Conservation (phyloP, 2,329 filamentous ascomycete genomes). For the Pseudogymnoascus sp. region DNA sequence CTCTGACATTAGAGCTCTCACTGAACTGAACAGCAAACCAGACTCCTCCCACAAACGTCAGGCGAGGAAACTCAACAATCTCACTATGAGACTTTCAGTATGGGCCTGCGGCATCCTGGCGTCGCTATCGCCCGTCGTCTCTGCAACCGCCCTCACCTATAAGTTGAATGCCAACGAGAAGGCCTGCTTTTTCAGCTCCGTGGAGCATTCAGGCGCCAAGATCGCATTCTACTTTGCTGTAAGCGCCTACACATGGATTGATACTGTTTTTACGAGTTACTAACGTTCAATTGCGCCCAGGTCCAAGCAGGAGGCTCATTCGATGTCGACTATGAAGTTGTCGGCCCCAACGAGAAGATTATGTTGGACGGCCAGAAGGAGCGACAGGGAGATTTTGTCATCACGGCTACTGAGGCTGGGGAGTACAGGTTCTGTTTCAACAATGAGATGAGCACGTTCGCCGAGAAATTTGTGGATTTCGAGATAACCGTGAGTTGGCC, state of each 20-base stretch:
- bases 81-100: constrained; percentile 57
- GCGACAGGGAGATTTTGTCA: constrained; percentile 95
- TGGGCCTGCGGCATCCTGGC: constrained; percentile 63
- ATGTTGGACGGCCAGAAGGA: constrained; percentile 84
- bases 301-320: constrained; percentile 98
- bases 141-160: constrained; percentile 90
- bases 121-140: constrained; percentile 60
- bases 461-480: constrained; percentile 96
- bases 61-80: background rate
- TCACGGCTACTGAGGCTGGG: constrained; percentile 78
- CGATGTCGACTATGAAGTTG: constrained; percentile 88
- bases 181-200: constrained; percentile 85
- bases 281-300: constrained; percentile 37
- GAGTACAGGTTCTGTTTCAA: constrained; percentile 98
- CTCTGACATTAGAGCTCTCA: background rate
- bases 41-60: background rate
- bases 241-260: constrained; percentile 30
- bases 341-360: constrained; percentile 70
- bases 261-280: background rate
- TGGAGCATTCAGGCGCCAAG: constrained; percentile 75
- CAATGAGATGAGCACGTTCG: constrained; percentile 96
- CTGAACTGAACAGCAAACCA: background rate
- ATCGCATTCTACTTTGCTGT: constrained; percentile 98
- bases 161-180: constrained; percentile 84
- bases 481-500: constrained; percentile 71